Evolutionary conservation across 2,329 filamentous ascomycete species (phyloP).

Genomic region (Cryphonectria japonica): DNA sequence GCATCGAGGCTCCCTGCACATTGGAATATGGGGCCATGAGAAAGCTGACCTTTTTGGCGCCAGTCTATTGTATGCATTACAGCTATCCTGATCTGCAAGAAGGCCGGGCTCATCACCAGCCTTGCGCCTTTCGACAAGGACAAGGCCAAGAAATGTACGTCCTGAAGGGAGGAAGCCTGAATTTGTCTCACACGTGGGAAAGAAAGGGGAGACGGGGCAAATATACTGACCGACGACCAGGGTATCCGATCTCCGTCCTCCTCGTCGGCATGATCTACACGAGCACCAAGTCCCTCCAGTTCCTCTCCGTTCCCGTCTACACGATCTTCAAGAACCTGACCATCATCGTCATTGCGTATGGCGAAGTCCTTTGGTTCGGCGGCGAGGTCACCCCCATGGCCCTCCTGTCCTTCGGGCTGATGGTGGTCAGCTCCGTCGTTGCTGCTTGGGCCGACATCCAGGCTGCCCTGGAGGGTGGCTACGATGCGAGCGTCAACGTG

Average conservation of each 20-base stretch:
- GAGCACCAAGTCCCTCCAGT: slow-evolving; percentile 92
- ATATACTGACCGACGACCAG: slow-evolving; percentile 48
- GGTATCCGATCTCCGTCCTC: slow-evolving; percentile 95
- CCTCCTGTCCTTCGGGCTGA: slow-evolving; percentile 91
- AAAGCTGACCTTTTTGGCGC: slow-evolving; percentile 27
- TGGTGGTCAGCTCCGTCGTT: slow-evolving; percentile 93
- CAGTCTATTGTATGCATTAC: slow-evolving; percentile 88
- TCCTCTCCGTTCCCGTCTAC: slow-evolving; percentile 95
- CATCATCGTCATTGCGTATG: slow-evolving; percentile 97
- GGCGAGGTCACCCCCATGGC: slow-evolving; percentile 86
- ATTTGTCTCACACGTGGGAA: neutral
- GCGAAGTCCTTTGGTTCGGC: slow-evolving; percentile 97
- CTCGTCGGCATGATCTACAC: slow-evolving; percentile 99
- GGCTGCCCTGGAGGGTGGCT: slow-evolving; percentile 72
- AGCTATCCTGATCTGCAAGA: slow-evolving; percentile 83
- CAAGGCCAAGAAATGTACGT: slow-evolving; percentile 89
- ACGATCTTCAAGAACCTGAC: slow-evolving; percentile 99
- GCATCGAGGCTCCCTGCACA: neutral
- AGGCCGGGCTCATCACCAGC: slow-evolving; percentile 79
- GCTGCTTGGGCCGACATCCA: slow-evolving; percentile 98
- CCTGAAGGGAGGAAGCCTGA: neutral
- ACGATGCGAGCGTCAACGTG: slow-evolving; percentile 64
- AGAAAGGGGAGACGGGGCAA: neutral
- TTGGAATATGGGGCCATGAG: neutral
- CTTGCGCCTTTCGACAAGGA: slow-evolving; percentile 80